Percentiles rank a stretch among this genome's conserved stretches.
These are phyloP conservation scores for Gastroboletus turbinatus DNA, from an alignment of 1,284 basidiomycete genomes.

Conservation along the genomic window DNA sequence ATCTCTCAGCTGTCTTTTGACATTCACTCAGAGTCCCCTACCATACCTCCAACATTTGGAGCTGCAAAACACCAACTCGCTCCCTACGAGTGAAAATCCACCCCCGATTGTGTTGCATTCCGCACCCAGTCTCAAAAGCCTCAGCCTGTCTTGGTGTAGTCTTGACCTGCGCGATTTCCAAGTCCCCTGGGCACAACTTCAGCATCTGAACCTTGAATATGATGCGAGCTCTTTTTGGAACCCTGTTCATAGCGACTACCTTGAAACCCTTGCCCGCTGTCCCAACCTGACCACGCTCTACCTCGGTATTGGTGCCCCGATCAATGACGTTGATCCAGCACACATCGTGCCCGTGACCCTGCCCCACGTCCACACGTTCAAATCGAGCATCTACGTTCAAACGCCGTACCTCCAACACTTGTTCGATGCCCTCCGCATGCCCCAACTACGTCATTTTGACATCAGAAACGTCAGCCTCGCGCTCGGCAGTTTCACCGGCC, in stretches of 20 bases:
- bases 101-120: constrained; percentile 27
- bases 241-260: constrained; percentile 31
- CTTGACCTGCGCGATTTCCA: constrained; percentile 31
- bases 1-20: constrained; percentile 29
- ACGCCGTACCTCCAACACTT: constrained; percentile 27
- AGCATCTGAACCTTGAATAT: constrained; percentile 29
- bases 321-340: constrained; percentile 15
- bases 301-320: constrained; percentile 26
- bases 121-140: constrained; percentile 29
- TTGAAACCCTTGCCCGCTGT: constrained; percentile 25
- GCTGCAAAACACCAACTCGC: constrained; percentile 26
- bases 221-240: constrained; percentile 33
- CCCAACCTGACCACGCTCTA: constrained; percentile 29
- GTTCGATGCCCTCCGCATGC: constrained; percentile 29
- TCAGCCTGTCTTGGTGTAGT: constrained; percentile 30
- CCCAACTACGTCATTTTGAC: constrained; percentile 26
- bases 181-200: constrained; percentile 32
- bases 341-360: constrained; percentile 26
- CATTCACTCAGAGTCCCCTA: constrained; percentile 29
- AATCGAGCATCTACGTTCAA: constrained; percentile 27
- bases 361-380: constrained; percentile 28
- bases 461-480: constrained; percentile 30
- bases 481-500: constrained; percentile 27
- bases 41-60: constrained; percentile 30
- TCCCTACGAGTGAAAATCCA: constrained; percentile 28